Evolutionary conservation across 805 yeast species (phyloP).

Genomic region (Scheffersomyces ergatensis): DNA sequence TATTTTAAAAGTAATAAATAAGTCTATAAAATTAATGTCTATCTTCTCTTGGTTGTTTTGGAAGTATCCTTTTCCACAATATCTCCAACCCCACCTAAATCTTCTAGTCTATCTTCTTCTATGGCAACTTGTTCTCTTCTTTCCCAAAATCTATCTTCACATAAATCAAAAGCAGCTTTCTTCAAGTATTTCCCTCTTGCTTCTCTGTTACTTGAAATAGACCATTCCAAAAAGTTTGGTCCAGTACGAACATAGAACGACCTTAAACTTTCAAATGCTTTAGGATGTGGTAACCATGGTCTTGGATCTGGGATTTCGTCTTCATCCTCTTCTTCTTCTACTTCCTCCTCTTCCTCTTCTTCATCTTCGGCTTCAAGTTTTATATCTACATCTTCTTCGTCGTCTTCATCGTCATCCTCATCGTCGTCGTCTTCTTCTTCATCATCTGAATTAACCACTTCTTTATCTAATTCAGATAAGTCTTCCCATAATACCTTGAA

Average conservation of each 20-base stretch:
- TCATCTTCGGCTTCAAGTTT: conserved; percentile 42
- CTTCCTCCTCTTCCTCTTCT: conserved; percentile 70
- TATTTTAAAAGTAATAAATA: background rate
- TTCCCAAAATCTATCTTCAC: conserved; percentile 98
- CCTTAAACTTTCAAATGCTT: conserved; percentile 82
- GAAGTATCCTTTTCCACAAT: conserved; percentile 72
- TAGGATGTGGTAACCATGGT: conserved; percentile 98
- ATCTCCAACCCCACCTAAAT: conserved; percentile 86
- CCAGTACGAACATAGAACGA: conserved; percentile 86
- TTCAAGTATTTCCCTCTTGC: conserved; percentile 89
- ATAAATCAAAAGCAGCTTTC: conserved; percentile 82
- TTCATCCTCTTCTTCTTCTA: conserved; percentile 57
- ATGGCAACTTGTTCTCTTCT: conserved; percentile 89
- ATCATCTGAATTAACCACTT: conserved; percentile 59
- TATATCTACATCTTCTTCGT: conserved; percentile 49
- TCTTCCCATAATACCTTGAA: conserved; percentile 90
- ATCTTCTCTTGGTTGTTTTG: conserved; percentile 54
- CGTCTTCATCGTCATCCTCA: conserved; percentile 70
- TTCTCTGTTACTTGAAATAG: conserved; percentile 79
- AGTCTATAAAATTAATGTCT: conserved; percentile 5
- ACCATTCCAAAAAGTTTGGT: conserved; percentile 87
- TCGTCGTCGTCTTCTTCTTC: conserved; percentile 54
- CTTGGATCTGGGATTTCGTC: conserved; percentile 83
- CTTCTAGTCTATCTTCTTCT: conserved; percentile 87
- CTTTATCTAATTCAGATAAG: conserved; percentile 53